Evolutionary conservation across 805 yeast genomes (phyloP), one percentile per base, ranked within the genome.

Genomic region (Wickerhamomyces subpelliculosus): DNA sequence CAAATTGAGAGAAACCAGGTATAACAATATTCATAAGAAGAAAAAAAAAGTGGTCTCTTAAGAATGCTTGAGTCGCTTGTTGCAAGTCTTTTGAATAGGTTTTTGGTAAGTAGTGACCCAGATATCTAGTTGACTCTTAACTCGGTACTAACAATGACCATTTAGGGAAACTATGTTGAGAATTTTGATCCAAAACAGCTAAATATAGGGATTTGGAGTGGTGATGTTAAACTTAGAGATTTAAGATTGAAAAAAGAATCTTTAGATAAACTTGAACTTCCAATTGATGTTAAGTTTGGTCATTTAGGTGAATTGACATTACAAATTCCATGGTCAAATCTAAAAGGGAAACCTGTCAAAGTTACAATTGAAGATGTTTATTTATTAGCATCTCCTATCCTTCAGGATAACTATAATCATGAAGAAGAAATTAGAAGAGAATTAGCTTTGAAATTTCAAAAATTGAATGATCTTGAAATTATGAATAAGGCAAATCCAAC

Each of bases 181-280:
- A 85, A 94, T 61, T 93, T 93, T 60, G 98, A 93, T 63, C 88
- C 97, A 14, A 85, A 84, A 48, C 96, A 93, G 55, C 66, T 93
- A 52, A 89, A 93, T 51, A 89, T 93, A 39, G 98, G 97, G 5
- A 88, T 93, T 25, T 89, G 97, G 96, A 78, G 88, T 52, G 99
- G 99, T 27, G 97, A 93, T 66, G 97, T 89, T 23, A 85, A 85
- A 56, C 67, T 93, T 38, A 72, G 71, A 44, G 80, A 89, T 56
- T 71, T 94, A 44, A 73, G 80, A 40, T 67, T 93, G 42, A 87
- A 85, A 61, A 82, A 84, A 44, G 97, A 89, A 56, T 87, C 96
- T 3, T 67, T 93, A 34, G 98, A 94, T 60, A 74, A 83, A 49
- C 72, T 93, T 46, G 77, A 84, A 44, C 62, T 94, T 27, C 98